Conservation (phyloP, 768 basidiomycete genomes). For the Tricholomella constricta region DNA sequence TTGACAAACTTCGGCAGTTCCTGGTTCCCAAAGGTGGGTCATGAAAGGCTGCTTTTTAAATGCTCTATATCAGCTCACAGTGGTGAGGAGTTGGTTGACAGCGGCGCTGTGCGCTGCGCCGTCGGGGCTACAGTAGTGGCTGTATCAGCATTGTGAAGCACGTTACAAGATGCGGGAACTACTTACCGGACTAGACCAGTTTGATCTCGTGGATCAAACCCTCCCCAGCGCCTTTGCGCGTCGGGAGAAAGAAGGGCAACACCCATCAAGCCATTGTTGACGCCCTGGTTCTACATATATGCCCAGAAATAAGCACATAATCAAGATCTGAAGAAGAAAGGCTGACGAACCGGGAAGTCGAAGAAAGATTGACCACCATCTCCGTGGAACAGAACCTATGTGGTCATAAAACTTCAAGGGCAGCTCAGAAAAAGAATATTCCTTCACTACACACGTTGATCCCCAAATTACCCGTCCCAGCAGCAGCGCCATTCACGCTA, state of each 20-base stretch:
- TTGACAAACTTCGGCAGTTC: slow-evolving; percentile 26
- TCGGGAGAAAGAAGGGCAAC: slow-evolving; percentile 25
- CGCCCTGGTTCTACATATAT: slow-evolving; percentile 19
- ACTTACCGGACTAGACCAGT: slow-evolving; percentile 17
- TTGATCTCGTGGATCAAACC: slow-evolving; percentile 16
- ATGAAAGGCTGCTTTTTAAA: neutral
- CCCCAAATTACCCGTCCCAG: slow-evolving; percentile 20
- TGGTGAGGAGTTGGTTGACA: slow-evolving; percentile 28
- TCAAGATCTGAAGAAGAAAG: neutral
- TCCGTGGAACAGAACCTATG: slow-evolving; percentile 25
- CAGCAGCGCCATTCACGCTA: slow-evolving; percentile 7
- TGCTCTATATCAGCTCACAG: slow-evolving; percentile 3
- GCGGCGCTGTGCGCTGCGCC: slow-evolving; percentile 29
- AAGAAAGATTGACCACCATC: slow-evolving; percentile 26
- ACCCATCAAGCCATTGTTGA: slow-evolving; percentile 22
- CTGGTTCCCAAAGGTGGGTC: neutral
- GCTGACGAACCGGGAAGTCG: slow-evolving; percentile 21
- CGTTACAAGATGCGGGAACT: neutral
- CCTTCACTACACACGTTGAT: slow-evolving; percentile 19
- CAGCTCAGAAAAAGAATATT: neutral
- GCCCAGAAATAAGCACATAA: neutral
- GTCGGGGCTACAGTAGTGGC: slow-evolving; percentile 21
- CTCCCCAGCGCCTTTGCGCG: slow-evolving; percentile 20
- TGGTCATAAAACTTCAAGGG: neutral
- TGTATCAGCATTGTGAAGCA: neutral